Percentiles rank a stretch among this genome's conserved stretches.
phyloP scores from a whole-genome alignment of 2,329 filamentous ascomycete species.

The Exophiala aquamarina region DNA sequence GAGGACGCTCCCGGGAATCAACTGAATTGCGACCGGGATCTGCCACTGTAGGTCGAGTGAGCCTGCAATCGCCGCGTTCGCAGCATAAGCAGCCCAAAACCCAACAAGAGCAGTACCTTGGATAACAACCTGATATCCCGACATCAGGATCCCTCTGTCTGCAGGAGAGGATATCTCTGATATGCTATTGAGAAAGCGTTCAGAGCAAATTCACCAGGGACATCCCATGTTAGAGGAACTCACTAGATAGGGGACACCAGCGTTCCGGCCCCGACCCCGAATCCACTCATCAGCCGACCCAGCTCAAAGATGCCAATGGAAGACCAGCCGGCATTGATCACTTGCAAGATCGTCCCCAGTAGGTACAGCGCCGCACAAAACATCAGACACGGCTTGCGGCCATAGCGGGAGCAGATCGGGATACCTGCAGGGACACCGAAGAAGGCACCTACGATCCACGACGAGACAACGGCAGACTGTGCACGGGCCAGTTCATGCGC shows the following conservation, averaged over 20 bases:
- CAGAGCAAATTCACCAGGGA: too few relatives aligned
- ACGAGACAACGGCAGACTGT: slow-evolving; percentile 16
- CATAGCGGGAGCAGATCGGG: slow-evolving; percentile 13
- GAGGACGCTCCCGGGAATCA: slow-evolving; percentile 53
- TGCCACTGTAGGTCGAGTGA: slow-evolving; percentile 47
- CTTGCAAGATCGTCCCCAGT: slow-evolving; percentile 12
- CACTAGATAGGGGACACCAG: slow-evolving; percentile 19
- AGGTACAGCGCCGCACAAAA: slow-evolving; percentile 20
- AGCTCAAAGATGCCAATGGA: slow-evolving; percentile 11
- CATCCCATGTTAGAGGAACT: neutral
- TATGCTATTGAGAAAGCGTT: slow-evolving; percentile 3
- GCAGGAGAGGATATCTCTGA: slow-evolving; percentile 14
- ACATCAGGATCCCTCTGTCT: slow-evolving; percentile 15
- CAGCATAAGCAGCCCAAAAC: slow-evolving; percentile 21
- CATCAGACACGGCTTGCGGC: slow-evolving; percentile 12
- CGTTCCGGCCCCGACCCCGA: slow-evolving; percentile 19
- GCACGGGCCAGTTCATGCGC: slow-evolving; percentile 10
- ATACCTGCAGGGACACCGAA: slow-evolving; percentile 15
- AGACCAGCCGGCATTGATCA: slow-evolving; percentile 3
- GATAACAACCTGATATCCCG: slow-evolving; percentile 19
- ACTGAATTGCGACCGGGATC: slow-evolving; percentile 53
- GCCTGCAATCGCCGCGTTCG: slow-evolving; percentile 9
- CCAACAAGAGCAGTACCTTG: slow-evolving; percentile 16
- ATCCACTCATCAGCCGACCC: slow-evolving; percentile 17
- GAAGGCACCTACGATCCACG: slow-evolving; percentile 17